Evolutionary conservation across 805 yeast species (phyloP), one percentile per base, ranked within the genome.

Genomic region (Kodamaea hsintzibuensis): DNA sequence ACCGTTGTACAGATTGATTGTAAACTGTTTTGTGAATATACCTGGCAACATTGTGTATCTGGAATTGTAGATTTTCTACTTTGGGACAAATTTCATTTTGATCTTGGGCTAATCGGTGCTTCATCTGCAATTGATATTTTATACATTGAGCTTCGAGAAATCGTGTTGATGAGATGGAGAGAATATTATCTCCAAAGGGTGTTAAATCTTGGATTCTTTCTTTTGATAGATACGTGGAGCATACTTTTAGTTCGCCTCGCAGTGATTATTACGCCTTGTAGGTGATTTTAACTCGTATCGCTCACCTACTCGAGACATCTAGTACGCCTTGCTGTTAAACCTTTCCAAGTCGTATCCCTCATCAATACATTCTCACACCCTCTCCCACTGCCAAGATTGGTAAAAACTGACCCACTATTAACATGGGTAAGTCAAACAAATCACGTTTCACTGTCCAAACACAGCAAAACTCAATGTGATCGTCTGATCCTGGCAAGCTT

Each of bases 401-500:
- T 43, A 88, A 65, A 62, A 88, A 87, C 64, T 89, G 93, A 0
- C 96, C 96, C 45, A 88, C 86, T 16, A 89, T 83, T 63, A 89
- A 73, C 89, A 89, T 84, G 7, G 96, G 96, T 47, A 89, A 83
- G 68, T 88, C 93, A 70, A 88, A 89, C 47, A 86, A 83, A 70
- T 89, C 96, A 60, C 95, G 74, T 60, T 88, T 88, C 13, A 89
- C 90, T 0, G 96, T 89, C 91, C 95, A 88, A 13, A 89, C 89
- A 42, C 90, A 84, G 40, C 91, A 85, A 61, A 91, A 88, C 55
- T 82, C 82, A 19, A 85, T 79, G 52, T 52, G 72, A 13, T 65
- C 73, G 9, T 43, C 52, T 13, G 51, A 49, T n/a, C 47, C 54
- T 3, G 42, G 19, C 42, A 17, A 2, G 12, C 25, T 40, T 69